Conservation (phyloP, 192 early-diverging fungal genomes). For the Pilobolus umbonatus region DNA sequence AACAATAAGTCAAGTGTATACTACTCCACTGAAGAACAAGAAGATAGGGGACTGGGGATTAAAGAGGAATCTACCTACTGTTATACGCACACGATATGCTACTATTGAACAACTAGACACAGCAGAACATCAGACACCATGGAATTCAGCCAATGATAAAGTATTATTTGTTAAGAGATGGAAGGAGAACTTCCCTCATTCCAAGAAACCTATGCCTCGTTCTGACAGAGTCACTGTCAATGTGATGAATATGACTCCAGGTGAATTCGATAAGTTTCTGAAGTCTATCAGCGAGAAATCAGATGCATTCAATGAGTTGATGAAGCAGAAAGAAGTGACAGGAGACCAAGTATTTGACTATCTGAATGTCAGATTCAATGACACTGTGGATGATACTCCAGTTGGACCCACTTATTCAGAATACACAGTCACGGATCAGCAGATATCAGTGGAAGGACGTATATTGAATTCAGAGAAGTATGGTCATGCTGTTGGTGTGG, state of each 20-base stretch:
- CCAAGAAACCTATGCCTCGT: conserved; percentile 42
- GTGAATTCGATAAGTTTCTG: conserved; percentile 59
- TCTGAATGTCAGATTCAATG: conserved; percentile 21
- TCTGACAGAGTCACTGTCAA: conserved; percentile 40
- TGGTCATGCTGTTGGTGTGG: conserved; percentile 57
- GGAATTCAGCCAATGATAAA: conserved; percentile 55
- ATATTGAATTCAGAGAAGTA: conserved; percentile 43
- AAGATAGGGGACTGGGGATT: conserved; percentile 68
- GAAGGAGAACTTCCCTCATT: conserved; percentile 71
- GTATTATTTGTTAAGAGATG: conserved; percentile 56
- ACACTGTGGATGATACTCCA: conserved; percentile 11
- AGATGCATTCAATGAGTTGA: conserved; percentile 22
- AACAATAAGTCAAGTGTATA: conserved; percentile 67
- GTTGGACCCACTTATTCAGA: conserved; percentile 54
- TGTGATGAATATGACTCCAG: conserved; percentile 50
- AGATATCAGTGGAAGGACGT: conserved; percentile 53
- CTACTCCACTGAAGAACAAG: conserved; percentile 47
- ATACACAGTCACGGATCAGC: conserved; percentile 18
- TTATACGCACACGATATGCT: conserved; percentile 51
- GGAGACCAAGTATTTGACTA: conserved; percentile 31
- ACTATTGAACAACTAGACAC: conserved; percentile 60
- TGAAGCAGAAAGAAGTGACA: conserved; percentile 23
- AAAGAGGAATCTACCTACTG: conserved; percentile 67
- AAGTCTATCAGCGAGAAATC: conserved; percentile 45
- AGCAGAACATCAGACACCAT: conserved; percentile 65